Evolutionary conservation across 768 basidiomycete genomes (phyloP).

Genomic region (Auriscalpium orientale): DNA sequence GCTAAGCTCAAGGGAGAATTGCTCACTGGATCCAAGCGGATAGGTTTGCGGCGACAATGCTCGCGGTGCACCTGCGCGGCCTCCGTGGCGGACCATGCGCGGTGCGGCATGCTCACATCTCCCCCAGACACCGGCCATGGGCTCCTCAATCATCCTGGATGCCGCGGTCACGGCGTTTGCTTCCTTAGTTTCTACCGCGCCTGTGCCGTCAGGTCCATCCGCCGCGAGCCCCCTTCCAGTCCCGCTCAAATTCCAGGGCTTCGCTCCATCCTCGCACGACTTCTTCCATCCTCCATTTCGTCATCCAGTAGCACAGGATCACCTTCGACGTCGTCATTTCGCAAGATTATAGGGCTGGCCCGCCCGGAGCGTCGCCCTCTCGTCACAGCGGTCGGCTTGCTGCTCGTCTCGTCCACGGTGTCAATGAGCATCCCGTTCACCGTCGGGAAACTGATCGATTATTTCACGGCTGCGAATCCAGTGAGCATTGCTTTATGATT

Average conservation of each 20-base stretch:
- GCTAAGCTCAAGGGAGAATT: too few relatives aligned
- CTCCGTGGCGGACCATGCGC: too few relatives aligned
- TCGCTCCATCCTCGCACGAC: constrained; percentile 6
- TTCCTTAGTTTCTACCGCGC: not conserved
- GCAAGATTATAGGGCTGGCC: constrained; percentile 72
- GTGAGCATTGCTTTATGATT: constrained; percentile 35
- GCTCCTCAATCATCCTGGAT: too few relatives aligned
- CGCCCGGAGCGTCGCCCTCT: constrained; percentile 77
- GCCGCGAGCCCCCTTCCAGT: not conserved
- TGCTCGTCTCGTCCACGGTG: constrained; percentile 83
- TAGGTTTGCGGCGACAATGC: too few relatives aligned
- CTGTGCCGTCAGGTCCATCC: not conserved
- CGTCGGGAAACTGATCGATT: constrained; percentile 90
- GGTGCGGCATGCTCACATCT: too few relatives aligned
- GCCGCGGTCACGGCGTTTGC: not conserved
- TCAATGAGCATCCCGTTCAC: constrained; percentile 92
- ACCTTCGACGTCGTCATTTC: constrained; percentile 52
- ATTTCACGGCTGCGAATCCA: constrained; percentile 68
- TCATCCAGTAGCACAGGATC: not conserved
- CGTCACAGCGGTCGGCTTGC: constrained; percentile 64
- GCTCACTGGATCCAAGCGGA: too few relatives aligned
- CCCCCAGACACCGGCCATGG: too few relatives aligned
- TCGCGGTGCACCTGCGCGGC: too few relatives aligned
- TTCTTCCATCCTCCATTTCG: constrained; percentile 6
- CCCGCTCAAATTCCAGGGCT: not conserved